Evolutionary conservation across 768 basidiomycete species (phyloP), one percentile per base, ranked within the genome.

Genomic region (Tricholoma furcatifolium): DNA sequence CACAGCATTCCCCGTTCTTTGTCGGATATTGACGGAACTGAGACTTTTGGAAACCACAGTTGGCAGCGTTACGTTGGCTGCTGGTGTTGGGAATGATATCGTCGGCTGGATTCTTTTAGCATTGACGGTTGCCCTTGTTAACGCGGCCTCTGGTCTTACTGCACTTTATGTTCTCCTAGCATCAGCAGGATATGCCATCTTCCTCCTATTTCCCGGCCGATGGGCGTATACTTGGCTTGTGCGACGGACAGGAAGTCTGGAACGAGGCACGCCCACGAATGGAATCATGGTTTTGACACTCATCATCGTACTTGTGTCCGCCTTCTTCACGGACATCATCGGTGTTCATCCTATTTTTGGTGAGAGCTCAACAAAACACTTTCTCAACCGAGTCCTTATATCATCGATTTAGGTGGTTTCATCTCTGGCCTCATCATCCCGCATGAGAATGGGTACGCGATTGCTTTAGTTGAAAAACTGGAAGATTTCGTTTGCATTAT

Each of bases 241-340:
- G 0, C 74, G 74, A 45, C 73, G 79, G 55, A 85, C 84, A 0
- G 91, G 91, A 0, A 83, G 85, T 62, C 69, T 92, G 55, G 88
- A 91, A 57, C 77, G 75, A 34, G 86, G 87, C 1, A 71, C 80
- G 2, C 92, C 92, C 0, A 86, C 86, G 0, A 71, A 85, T 4
- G 66, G 80, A 48, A 85, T 91, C 79, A 91, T 93, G 87, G 85
- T 85, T 0, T 53, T 90, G 12, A 88, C 83, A 1, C 64, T 96
- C n/a, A 56, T 92, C 30, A 63, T 92, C 30, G 82, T 92, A 1
- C 80, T 93, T 57, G 67, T 74, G n/a, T 86, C 84, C 4, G 88
- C 88, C 0, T 93, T 91, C 71, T 87, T 87, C 70, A 93, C 91
- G 3, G 90, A 91, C 66, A 81, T 91, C 59, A 92, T 93, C 54